These are phyloP conservation scores for Paraglomus occultum DNA, from an alignment of 192 early-diverging fungal species.

Conservation along the genomic window DNA sequence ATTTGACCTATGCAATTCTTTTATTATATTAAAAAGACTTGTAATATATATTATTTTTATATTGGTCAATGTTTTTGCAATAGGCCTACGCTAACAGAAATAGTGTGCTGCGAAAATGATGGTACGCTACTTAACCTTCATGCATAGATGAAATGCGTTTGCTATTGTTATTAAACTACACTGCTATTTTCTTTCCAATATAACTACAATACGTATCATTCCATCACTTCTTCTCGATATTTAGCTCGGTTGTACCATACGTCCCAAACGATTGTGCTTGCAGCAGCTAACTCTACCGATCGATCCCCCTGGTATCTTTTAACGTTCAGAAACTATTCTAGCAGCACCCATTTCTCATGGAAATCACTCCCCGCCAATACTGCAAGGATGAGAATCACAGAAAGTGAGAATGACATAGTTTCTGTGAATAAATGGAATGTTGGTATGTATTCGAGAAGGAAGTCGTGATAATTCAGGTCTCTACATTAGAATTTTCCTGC, in stretches of 20 bases:
- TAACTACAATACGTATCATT: no score
- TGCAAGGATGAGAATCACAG: neutral
- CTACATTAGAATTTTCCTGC: neutral
- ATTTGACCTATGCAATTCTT: neutral
- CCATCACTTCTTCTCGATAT: no score
- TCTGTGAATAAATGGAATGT: conserved; percentile 8
- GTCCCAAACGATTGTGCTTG: no score
- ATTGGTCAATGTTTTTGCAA: neutral
- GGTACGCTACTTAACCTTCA: neutral
- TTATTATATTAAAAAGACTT: neutral
- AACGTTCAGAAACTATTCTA: conserved; percentile 7
- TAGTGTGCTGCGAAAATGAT: neutral
- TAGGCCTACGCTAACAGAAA: conserved; percentile 21
- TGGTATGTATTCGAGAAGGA: neutral
- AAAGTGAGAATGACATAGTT: neutral
- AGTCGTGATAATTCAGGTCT: neutral
- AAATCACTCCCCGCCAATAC: neutral
- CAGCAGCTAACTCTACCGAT: no score
- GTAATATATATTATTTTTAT: neutral
- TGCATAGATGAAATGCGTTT: no score
- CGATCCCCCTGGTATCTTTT: conserved; percentile 10
- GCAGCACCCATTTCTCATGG: conserved; percentile 8
- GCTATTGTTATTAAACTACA: no score
- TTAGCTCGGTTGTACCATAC: no score
- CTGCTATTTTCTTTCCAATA: no score